Conservation (phyloP, 75 land plant genomes). For the Pinus albicaulis region DNA sequence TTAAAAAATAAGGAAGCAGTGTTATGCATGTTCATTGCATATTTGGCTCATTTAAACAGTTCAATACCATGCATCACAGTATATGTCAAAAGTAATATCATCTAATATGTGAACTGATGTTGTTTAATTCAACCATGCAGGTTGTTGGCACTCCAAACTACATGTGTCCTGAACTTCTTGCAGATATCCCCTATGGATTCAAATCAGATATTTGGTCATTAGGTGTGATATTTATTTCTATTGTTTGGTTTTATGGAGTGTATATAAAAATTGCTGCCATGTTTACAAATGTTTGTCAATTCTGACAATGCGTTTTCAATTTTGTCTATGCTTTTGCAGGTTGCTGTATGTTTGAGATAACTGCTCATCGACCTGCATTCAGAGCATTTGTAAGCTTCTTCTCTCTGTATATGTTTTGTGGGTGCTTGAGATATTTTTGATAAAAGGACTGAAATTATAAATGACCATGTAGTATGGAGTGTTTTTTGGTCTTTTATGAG, state of each 20-base stretch:
- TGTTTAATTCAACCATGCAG: constrained; percentile 25
- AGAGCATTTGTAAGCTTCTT: constrained; percentile 90
- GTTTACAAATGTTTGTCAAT: neutral
- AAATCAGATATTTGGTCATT: constrained; percentile 99
- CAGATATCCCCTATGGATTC: constrained; percentile 99
- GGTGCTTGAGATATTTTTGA: neutral
- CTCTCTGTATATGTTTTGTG: neutral
- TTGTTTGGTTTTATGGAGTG: neutral
- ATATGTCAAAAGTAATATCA: neutral
- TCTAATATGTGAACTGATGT: neutral
- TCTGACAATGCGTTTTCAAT: neutral
- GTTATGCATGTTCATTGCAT: neutral
- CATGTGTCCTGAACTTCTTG: constrained; percentile 99
- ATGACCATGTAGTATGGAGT: neutral
- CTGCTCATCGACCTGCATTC: constrained; percentile 98
- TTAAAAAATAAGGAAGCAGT: neutral
- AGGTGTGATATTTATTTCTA: constrained; percentile 39
- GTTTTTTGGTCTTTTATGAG: too few species aligned
- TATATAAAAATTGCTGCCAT: neutral
- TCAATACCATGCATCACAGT: neutral
- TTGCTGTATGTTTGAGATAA: constrained; percentile 99
- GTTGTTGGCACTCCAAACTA: constrained; percentile 99
- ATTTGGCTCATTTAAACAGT: neutral
- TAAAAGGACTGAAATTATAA: neutral
- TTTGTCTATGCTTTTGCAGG: constrained; percentile 45